A percentile compares a stretch with the other conserved stretches of the same genome.
Evolutionary conservation across 1,284 basidiomycete genomes (phyloP).

Genomic region (Austroboletus niveus): DNA sequence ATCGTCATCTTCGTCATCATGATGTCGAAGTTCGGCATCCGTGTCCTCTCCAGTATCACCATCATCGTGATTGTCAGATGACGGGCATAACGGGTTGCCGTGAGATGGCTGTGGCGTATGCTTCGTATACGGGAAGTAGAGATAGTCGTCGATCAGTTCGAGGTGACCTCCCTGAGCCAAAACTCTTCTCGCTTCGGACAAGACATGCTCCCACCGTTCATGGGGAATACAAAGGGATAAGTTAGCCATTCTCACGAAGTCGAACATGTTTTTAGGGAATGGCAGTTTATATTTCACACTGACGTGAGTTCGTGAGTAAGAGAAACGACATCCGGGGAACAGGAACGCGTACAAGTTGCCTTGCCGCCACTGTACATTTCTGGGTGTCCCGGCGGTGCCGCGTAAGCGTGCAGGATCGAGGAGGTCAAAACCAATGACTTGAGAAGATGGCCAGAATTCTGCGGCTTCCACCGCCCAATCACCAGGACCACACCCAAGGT

Average conservation of each 20-base stretch:
- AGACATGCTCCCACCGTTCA: slow-evolving; percentile 54
- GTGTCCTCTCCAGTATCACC: slow-evolving; percentile 3
- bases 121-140: slow-evolving; percentile 56
- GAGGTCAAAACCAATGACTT: slow-evolving; percentile 64
- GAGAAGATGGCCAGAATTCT: slow-evolving; percentile 52
- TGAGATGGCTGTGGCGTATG: slow-evolving; percentile 16
- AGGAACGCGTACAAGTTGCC: slow-evolving; percentile 61
- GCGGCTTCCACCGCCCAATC: slow-evolving; percentile 63
- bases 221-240: slow-evolving; percentile 58
- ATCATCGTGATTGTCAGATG: slow-evolving; percentile 12
- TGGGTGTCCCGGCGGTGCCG: slow-evolving; percentile 29
- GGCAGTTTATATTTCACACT: slow-evolving; percentile 57
- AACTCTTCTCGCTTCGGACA: slow-evolving; percentile 59
- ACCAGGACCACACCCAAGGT: slow-evolving; percentile 70
- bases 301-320: slow-evolving; percentile 12
- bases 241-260: slow-evolving; percentile 69
- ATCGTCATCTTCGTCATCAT: background rate
- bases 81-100: slow-evolving; percentile 9
- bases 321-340: background rate
- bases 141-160: slow-evolving; percentile 70
- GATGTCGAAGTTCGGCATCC: slow-evolving; percentile 2
- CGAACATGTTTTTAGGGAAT: slow-evolving; percentile 59
- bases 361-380: slow-evolving; percentile 54
- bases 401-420: slow-evolving; percentile 46
- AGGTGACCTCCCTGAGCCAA: slow-evolving; percentile 58